phyloP scores from a whole-genome alignment of 495 filamentous ascomycete genomes.

The Penicillium lividum region DNA sequence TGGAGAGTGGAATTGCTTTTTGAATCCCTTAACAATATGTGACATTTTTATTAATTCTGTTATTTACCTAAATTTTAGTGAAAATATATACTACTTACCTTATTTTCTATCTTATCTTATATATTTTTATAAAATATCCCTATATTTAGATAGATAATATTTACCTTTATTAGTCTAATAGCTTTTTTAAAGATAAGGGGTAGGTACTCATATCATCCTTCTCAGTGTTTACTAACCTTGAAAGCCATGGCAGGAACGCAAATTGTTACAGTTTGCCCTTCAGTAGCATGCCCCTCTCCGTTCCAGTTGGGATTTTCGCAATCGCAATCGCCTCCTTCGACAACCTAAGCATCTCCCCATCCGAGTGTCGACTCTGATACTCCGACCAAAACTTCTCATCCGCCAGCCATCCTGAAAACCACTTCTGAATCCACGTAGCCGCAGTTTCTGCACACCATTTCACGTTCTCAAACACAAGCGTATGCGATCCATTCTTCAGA shows the following conservation, averaged over 20 bases:
- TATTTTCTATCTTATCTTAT: too few relatives aligned
- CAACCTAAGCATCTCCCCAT: constrained; percentile 15
- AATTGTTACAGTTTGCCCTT: neutral
- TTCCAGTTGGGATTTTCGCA: neutral
- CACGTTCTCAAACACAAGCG: constrained; percentile 69
- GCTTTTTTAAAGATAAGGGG: too few relatives aligned
- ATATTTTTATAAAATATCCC: too few relatives aligned
- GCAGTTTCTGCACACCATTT: constrained; percentile 39
- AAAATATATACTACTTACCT: too few relatives aligned
- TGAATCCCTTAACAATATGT: too few relatives aligned
- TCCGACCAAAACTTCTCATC: constrained; percentile 18
- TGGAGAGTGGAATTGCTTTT: too few relatives aligned
- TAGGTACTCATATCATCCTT: too few relatives aligned
- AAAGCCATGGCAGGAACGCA: neutral
- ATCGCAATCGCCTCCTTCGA: constrained; percentile 6
- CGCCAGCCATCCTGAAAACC: constrained; percentile 17
- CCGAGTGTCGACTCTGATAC: constrained; percentile 22
- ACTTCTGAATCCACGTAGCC: constrained; percentile 20
- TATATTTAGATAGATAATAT: too few relatives aligned
- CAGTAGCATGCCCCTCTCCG: neutral
- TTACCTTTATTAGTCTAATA: too few relatives aligned
- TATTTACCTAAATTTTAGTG: too few relatives aligned
- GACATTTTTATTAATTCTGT: too few relatives aligned
- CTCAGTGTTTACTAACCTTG: too few relatives aligned
- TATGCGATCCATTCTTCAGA: constrained; percentile 61